Base-by-base conservation (phyloP, 306 rosid genomes). In the Phaseolus lunatus region DNA sequence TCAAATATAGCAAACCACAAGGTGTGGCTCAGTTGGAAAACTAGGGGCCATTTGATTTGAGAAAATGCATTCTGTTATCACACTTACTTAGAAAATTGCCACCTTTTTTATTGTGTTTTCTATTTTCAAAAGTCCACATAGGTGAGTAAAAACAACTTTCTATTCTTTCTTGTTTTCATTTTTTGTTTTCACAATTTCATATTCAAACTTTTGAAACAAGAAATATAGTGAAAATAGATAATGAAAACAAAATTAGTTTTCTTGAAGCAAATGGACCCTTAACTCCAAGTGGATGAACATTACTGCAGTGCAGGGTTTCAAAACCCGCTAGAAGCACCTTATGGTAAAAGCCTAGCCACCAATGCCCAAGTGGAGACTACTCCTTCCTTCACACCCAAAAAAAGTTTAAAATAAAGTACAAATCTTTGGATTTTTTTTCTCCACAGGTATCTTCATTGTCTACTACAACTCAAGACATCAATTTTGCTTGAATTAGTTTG, bases 401-500 rank as follows among this genome's bases (percentile, higher is more conserved):
- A 3, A 23, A 23, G 23, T 63, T 35, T n/a, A 43, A 39, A 66
- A 66, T 41, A 41, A 9, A 5, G n/a, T n/a, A 70, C 11, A 70
- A 72, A 31, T 19, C 16, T n/a, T 26, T 52, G 63, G 16, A 79
- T 35, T 78, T 33, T 78, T 33, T 62, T 7, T 61, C 48, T 52
- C 26, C 19, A 52, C 8, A 9, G 39, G n/a, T 24, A 10, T 52
- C n/a, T 31, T 35, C 41, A 20, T 23, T 1, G 6, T 69, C 76
- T 33, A 23, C 73, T 50, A 23, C 35, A 50, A 29, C 39, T 59
- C 47, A 16, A 58, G 41, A 50, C 27, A 24, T 33, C 31, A 41
- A 31, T 63, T 29, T 50, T 57, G 57, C 53, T 52, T 43, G 67
- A 39, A 43, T 73, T 70, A 63, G 70, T 70, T 76, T 35, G 29